These are phyloP conservation scores for Phyllosticta citribraziliensis DNA, from an alignment of 2,329 filamentous ascomycete genomes.

Conservation along the genomic window DNA sequence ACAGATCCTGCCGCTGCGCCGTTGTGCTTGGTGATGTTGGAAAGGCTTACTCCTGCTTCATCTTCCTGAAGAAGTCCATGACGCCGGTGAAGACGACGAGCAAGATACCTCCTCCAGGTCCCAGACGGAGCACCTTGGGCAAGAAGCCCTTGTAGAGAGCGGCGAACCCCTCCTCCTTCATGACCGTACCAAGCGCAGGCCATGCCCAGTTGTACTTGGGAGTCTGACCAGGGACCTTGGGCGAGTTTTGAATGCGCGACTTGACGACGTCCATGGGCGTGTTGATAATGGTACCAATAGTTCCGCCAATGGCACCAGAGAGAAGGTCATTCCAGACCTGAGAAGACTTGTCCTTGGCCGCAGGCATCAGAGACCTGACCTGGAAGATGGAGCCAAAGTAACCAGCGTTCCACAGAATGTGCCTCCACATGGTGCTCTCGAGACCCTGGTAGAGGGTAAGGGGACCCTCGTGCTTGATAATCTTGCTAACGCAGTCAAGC, in stretches of 20 bases:
- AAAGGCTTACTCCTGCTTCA: constrained; percentile 34
- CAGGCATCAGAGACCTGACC: constrained; percentile 73
- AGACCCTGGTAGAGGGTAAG: constrained; percentile 93
- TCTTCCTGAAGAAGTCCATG: constrained; percentile 84
- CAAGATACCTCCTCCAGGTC: constrained; percentile 63
- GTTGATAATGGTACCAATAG: constrained; percentile 82
- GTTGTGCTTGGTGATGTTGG: not conserved
- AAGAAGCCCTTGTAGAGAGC: constrained; percentile 97
- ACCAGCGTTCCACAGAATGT: constrained; percentile 86
- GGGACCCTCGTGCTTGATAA: constrained; percentile 69
- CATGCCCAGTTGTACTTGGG: constrained; percentile 99
- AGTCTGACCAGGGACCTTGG: constrained; percentile 66
- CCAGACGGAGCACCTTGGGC: constrained; percentile 78
- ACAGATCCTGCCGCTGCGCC: not conserved
- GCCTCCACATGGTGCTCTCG: constrained; percentile 93
- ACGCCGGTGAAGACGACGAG: constrained; percentile 80
- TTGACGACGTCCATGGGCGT: constrained; percentile 97
- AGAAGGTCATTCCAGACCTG: constrained; percentile 83
- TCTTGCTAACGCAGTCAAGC: constrained; percentile 72
- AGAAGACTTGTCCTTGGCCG: constrained; percentile 65
- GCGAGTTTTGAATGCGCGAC: constrained; percentile 90
- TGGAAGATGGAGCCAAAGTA: constrained; percentile 99
- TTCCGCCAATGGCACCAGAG: constrained; percentile 80
- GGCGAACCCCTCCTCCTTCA: constrained; percentile 83
- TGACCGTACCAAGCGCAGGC: constrained; percentile 74